These are phyloP conservation scores for Citeromyces nyonsensis DNA, from an alignment of 805 yeast genomes.

Conservation along the genomic window DNA sequence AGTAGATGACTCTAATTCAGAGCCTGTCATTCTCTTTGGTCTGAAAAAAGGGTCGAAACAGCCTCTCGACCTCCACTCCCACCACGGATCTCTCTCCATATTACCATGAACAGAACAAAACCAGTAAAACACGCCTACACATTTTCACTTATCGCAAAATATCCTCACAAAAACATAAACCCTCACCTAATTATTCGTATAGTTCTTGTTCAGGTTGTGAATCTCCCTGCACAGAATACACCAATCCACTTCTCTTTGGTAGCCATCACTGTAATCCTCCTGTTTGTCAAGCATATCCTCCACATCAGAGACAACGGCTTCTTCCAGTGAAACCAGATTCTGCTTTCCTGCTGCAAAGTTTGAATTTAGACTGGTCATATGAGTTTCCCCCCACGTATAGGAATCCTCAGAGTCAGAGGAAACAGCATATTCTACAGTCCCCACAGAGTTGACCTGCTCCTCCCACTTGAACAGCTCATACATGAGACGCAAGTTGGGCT, in stretches of 20 bases:
- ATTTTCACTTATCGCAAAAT: too few relatives aligned
- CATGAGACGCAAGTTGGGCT: conserved; percentile 85
- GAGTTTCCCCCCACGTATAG: too few relatives aligned
- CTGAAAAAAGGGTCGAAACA: too few relatives aligned
- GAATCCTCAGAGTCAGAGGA: conserved; percentile 1
- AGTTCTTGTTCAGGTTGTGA: conserved; percentile 58
- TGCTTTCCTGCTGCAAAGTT: conserved; percentile 8
- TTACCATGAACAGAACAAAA: too few relatives aligned
- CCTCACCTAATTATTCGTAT: conserved; percentile 14
- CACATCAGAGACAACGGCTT: conserved; percentile 13
- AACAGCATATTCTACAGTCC: neutral
- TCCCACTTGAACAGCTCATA: conserved; percentile 75
- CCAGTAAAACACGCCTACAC: too few relatives aligned
- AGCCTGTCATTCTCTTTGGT: too few relatives aligned
- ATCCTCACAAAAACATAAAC: too few relatives aligned
- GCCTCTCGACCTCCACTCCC: too few relatives aligned
- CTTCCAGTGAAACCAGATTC: conserved; percentile 10
- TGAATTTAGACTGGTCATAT: neutral
- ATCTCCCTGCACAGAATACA: conserved; percentile 74
- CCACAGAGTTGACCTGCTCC: conserved; percentile 10
- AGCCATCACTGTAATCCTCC: conserved; percentile 4
- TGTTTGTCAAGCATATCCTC: conserved; percentile 5
- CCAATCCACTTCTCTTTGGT: conserved; percentile 73
- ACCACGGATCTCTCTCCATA: too few relatives aligned
- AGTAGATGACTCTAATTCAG: too few relatives aligned